phyloP scores from a whole-genome alignment of 805 yeast species.

The Candida boleticola region DNA sequence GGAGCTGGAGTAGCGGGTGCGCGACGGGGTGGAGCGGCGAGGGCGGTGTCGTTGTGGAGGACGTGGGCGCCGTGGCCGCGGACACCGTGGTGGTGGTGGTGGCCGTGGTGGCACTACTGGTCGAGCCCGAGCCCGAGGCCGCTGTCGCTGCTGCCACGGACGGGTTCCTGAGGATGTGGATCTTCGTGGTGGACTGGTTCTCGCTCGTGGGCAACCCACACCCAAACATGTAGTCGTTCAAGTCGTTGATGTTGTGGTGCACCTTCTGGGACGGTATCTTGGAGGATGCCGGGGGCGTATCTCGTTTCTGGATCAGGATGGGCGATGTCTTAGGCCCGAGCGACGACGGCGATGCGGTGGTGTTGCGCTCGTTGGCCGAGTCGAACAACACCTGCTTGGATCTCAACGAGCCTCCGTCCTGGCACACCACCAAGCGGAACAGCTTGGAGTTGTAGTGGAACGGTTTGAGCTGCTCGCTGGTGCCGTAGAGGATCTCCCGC shows the following conservation, averaged over 20 bases:
- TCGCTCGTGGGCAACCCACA: slow-evolving; percentile 53
- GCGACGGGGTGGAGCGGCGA: background rate
- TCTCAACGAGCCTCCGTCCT: slow-evolving; percentile 49
- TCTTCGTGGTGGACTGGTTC: slow-evolving; percentile 40
- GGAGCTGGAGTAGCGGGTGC: background rate
- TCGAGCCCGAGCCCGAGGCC: background rate
- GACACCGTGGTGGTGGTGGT: background rate
- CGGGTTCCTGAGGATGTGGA: slow-evolving; percentile 33
- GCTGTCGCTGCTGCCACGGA: background rate
- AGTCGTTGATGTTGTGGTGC: slow-evolving; percentile 43
- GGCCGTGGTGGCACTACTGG: background rate
- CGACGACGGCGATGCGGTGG: slow-evolving; percentile 1
- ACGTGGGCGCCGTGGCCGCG: background rate
- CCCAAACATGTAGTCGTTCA: slow-evolving; percentile 56
- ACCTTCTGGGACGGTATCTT: slow-evolving; percentile 11
- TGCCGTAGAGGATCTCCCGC: slow-evolving; percentile 47
- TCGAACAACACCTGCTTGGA: slow-evolving; percentile 50
- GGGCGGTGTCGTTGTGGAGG: background rate
- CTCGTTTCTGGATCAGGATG: background rate
- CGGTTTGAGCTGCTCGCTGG: slow-evolving; percentile 27
- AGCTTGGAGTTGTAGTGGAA: slow-evolving; percentile 24
- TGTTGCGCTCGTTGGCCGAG: slow-evolving; percentile 24
- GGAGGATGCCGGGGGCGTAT: slow-evolving; percentile 1
- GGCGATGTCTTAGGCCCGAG: background rate
- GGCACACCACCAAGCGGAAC: slow-evolving; percentile 47